These are phyloP conservation scores for Talaromyces albobiverticillius DNA, from an alignment of 2,329 filamentous ascomycete species.

Conservation along the genomic window DNA sequence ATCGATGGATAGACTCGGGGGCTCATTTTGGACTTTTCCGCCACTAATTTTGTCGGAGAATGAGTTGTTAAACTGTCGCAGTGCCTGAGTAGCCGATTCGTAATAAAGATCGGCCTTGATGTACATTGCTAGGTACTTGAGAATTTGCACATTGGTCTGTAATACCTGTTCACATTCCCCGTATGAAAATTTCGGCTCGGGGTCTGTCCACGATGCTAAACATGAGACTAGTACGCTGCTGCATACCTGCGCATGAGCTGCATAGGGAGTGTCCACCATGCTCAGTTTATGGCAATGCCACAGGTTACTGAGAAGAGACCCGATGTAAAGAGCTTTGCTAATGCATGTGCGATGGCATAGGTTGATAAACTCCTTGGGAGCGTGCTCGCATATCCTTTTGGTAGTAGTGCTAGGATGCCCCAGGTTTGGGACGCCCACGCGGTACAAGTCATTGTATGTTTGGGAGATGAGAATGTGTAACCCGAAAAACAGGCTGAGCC, in stretches of 20 bases:
- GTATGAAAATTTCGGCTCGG: conserved; percentile 1
- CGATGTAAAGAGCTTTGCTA: conserved; percentile 3
- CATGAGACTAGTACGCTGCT: conserved; percentile 8
- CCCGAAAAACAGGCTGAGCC: conserved; percentile 8
- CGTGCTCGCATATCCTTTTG: conserved; percentile 5
- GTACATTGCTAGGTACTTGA: conserved; percentile 3
- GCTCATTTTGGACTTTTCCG: background rate
- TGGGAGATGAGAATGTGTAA: conserved; percentile 8
- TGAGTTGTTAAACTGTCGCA: background rate
- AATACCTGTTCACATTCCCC: conserved; percentile 5
- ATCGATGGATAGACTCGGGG: background rate
- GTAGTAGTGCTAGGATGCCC: background rate
- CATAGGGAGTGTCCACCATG: conserved; percentile 7
- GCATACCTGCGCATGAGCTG: conserved; percentile 9
- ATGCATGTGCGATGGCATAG: conserved; percentile 10
- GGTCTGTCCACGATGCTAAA: conserved; percentile 4
- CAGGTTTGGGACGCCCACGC: conserved; percentile 1
- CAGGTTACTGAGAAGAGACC: background rate
- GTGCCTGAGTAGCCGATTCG: conserved; percentile 7
- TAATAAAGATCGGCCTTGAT: conserved; percentile 8
- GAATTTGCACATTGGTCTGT: conserved; percentile 6
- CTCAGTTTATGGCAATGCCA: conserved; percentile 9
- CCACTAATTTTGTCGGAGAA: background rate
- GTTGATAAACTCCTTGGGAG: conserved; percentile 3
- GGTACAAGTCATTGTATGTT: conserved; percentile 9